Percentiles rank a stretch among this genome's conserved stretches.
phyloP scores from a whole-genome alignment of 169 alveolate species.

The Plasmodium adleri region DNA sequence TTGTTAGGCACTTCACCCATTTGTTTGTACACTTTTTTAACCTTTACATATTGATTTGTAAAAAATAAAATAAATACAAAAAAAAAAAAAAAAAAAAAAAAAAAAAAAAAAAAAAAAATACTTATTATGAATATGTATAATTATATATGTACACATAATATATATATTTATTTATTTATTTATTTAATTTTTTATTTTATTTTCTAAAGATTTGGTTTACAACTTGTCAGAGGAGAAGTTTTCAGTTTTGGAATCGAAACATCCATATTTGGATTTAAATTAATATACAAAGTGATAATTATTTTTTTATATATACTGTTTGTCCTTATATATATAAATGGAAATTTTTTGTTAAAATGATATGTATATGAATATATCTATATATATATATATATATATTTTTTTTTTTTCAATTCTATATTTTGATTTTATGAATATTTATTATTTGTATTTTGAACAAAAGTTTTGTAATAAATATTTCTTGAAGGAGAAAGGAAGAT shows the following conservation, averaged over 20 bases:
- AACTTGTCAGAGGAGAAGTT: constrained; percentile 42
- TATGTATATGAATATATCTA: not conserved
- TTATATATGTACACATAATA: not conserved
- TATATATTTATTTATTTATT: not conserved
- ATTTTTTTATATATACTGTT: no score
- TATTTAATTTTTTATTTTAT: constrained; percentile 6
- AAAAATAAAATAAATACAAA: constrained; percentile 13
- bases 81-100: not conserved
- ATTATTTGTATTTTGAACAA: not conserved
- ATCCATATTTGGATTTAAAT: constrained; percentile 54
- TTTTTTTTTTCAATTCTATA: not conserved
- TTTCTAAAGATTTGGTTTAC: constrained; percentile 46
- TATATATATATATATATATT: not conserved
- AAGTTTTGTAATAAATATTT: not conserved
- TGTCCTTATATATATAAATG: not conserved
- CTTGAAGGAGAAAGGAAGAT: not conserved
- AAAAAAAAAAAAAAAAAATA: not conserved
- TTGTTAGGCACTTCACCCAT: constrained; percentile 64
- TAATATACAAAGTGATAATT: not conserved
- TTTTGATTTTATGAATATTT: constrained; percentile 1
- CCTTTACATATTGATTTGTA: constrained; percentile 62
- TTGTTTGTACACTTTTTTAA: constrained; percentile 52
- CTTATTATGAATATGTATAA: not conserved
- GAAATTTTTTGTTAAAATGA: not conserved
- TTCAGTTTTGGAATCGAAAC: constrained; percentile 26